Conservation (phyloP, 208 protist genomes). For the Trypanosoma lewisi region DNA sequence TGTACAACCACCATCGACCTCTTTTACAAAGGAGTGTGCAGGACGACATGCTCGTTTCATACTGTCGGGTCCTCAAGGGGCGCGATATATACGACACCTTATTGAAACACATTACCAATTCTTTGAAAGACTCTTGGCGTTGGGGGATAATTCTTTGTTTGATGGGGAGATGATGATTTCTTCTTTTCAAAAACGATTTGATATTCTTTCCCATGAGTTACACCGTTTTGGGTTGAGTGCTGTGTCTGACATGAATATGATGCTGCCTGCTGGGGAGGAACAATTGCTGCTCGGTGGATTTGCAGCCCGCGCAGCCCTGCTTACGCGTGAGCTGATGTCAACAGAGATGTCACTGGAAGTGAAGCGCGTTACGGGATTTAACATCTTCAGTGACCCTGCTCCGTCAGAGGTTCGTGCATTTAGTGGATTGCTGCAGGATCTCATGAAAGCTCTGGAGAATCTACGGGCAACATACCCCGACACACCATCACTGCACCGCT, state of each 20-base stretch:
- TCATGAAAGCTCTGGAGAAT: slow-evolving; percentile 57
- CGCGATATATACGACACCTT: slow-evolving; percentile 60
- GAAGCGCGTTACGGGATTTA: slow-evolving; percentile 62
- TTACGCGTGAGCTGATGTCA: slow-evolving; percentile 35
- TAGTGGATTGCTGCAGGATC: slow-evolving; percentile 52
- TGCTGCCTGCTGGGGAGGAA: slow-evolving; percentile 36
- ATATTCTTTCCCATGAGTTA: slow-evolving; percentile 58
- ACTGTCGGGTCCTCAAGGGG: slow-evolving; percentile 64
- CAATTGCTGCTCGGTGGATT: slow-evolving; percentile 79
- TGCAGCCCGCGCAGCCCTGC: slow-evolving; percentile 47
- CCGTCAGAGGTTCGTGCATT: slow-evolving; percentile 75
- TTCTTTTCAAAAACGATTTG: slow-evolving; percentile 66
- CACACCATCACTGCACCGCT: slow-evolving; percentile 84
- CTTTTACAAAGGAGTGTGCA: slow-evolving; percentile 24
- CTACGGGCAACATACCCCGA: slow-evolving; percentile 90
- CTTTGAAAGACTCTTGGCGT: slow-evolving; percentile 54
- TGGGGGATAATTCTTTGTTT: slow-evolving; percentile 25
- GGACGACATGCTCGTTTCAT: slow-evolving; percentile 75
- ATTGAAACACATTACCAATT: slow-evolving; percentile 70
- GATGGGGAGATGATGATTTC: slow-evolving; percentile 26
- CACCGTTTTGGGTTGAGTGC: slow-evolving; percentile 26
- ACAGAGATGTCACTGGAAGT: slow-evolving; percentile 37
- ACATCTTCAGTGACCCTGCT: slow-evolving; percentile 90
- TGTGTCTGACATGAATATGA: slow-evolving; percentile 1
- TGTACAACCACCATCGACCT: background rate